phyloP scores from a whole-genome alignment of 768 basidiomycete species.

The Lentinula guzmanii region DNA sequence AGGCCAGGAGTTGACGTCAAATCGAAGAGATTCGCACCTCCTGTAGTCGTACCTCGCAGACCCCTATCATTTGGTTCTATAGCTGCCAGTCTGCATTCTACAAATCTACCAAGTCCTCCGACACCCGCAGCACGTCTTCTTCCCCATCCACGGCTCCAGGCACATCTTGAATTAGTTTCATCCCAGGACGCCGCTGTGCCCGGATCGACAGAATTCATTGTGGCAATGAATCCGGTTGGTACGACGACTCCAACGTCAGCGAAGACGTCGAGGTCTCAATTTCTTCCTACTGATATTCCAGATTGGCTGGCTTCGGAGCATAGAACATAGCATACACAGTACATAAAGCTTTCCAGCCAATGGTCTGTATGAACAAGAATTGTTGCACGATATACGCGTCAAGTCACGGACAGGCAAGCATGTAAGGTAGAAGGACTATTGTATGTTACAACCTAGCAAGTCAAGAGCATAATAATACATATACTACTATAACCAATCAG shows the following conservation, averaged over 20 bases:
- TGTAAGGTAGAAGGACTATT: background rate
- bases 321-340: background rate
- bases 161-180: background rate
- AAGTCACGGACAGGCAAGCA: background rate
- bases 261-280: background rate
- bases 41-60: background rate
- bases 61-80: background rate
- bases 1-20: background rate
- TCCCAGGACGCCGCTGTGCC: background rate
- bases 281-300: constrained; percentile 1
- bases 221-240: background rate
- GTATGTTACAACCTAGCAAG: too few relatives aligned
- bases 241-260: background rate
- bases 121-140: background rate
- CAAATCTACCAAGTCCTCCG: background rate
- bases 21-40: background rate
- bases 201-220: background rate
- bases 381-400: background rate
- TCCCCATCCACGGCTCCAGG: background rate
- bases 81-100: background rate
- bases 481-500: too few relatives aligned
- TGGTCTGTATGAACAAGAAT: background rate
- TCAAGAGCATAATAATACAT: too few relatives aligned
- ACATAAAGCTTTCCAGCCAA: background rate
- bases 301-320: background rate